Base-by-base conservation (phyloP, 129 eudicot genomes). In the Chrysanthemum seticuspe region DNA sequence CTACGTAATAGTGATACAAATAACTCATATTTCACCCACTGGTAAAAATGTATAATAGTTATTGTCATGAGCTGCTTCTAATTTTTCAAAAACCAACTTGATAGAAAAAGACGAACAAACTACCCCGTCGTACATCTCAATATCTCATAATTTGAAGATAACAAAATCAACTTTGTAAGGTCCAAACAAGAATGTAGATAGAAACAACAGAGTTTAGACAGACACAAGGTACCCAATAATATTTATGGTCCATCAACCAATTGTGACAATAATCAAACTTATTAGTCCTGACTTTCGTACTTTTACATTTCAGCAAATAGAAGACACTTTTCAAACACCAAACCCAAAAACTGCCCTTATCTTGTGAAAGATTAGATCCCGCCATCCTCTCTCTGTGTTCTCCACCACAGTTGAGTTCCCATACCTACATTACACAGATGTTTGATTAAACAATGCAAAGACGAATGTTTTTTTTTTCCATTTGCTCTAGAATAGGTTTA, bases 381-480 rank as follows among this genome's bases (percentile, higher is more conserved):
- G 73, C 98, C 98, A 92, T 64, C 98, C 98, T 71, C 96, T 85
- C 82, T 92, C 98, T 0, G 98, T 92, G 63, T 92, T 92, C 91
- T 92, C 98, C 75, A 85, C 95, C 62, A 92, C 98, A 7, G 98
- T 92, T 71, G 94, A 80, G 79, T 92, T 92, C 13, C 96, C 98
- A 48, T 89, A 92, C 73, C 96, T 92, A 85, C 82, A 83, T 29
- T 13, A 54, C 10, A 36, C 15, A n/a, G 5, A 58, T 59, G 13
- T 25, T 31, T 29, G 10, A 7, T 40, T 40, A 6, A 7, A 8
- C 10, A 40, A 40, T 40, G 47, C 47, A 40, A 40, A 40, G 47
- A 40, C 7, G 47, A 7, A 8, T 6, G 47, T 40, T 40, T n/a
- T n/a, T n/a, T n/a, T n/a, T n/a, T n/a, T 40, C 47, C 47, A 6